A percentile compares a stretch with the other conserved stretches of the same genome.
phyloP scores from a whole-genome alignment of 306 rosid species.

The Chamaecrista fasciculata region DNA sequence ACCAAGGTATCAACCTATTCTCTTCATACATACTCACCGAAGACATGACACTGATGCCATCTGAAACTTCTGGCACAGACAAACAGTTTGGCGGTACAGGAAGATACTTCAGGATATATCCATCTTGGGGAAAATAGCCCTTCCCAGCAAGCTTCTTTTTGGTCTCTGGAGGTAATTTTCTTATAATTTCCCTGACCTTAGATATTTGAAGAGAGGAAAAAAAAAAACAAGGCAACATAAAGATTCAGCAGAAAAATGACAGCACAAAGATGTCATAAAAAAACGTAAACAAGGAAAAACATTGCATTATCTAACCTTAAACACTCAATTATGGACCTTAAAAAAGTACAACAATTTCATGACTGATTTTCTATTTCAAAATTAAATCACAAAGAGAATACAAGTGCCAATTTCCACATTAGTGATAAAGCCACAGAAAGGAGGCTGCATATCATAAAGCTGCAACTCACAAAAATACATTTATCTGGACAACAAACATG shows the following conservation, averaged over 20 bases:
- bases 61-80: conserved; percentile 92
- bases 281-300: background rate
- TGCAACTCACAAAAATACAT: background rate
- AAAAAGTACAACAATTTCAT: background rate
- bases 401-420: too few relatives aligned
- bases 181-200: conserved; percentile 75
- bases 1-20: conserved; percentile 20
- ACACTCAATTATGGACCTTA: conserved; percentile 4
- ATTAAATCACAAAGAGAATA: conserved; percentile 1
- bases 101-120: conserved; percentile 63
- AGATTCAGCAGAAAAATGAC: conserved; percentile 7
- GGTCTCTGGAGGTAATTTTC: conserved; percentile 64
- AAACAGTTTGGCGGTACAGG: conserved; percentile 97
- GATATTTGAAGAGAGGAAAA: conserved; percentile 26
- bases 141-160: conserved; percentile 63
- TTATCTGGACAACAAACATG: background rate
- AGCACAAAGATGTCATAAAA: background rate
- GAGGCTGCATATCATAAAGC: background rate
- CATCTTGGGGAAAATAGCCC: conserved; percentile 90
- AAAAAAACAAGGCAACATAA: conserved; percentile 9
- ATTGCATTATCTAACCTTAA: background rate
- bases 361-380: background rate
- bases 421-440: background rate
- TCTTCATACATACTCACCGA: conserved; percentile 52
- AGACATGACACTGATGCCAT: conserved; percentile 84